A percentile compares a stretch with the other conserved stretches of the same genome.
Conservation (phyloP, 768 basidiomycete species). For the Boletus sensibilis region DNA sequence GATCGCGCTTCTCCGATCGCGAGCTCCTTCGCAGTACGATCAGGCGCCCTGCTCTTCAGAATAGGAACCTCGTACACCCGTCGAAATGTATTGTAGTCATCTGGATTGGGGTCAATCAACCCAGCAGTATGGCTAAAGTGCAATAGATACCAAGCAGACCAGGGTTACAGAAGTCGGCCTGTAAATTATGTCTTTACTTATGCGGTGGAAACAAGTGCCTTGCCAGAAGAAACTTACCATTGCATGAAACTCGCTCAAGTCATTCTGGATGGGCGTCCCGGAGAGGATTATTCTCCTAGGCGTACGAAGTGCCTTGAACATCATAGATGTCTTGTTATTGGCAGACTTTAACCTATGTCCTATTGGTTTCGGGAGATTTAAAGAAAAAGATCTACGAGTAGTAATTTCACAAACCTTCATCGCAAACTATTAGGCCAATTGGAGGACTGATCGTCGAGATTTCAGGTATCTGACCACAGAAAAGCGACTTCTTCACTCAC, state of each 20-base stretch:
- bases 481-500: slow-evolving; percentile 38
- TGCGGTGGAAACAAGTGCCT: neutral
- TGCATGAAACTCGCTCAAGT: slow-evolving; percentile 90
- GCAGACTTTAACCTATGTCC: slow-evolving; percentile 93
- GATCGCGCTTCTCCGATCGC: slow-evolving; percentile 77
- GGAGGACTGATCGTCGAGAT: slow-evolving; percentile 57
- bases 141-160: slow-evolving; percentile 66
- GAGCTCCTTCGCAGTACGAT: slow-evolving; percentile 65
- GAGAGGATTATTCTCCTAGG: slow-evolving; percentile 83
- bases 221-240: slow-evolving; percentile 61
- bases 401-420: slow-evolving; percentile 64
- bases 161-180: slow-evolving; percentile 95
- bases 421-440: slow-evolving; percentile 91
- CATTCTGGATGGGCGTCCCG: slow-evolving; percentile 97
- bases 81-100: slow-evolving; percentile 73
- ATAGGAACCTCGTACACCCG: slow-evolving; percentile 87
- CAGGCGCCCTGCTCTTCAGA: slow-evolving; percentile 78
- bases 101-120: slow-evolving; percentile 36
- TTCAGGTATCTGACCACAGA: neutral
- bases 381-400: neutral
- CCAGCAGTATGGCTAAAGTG: neutral
- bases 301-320: slow-evolving; percentile 79
- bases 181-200: neutral
- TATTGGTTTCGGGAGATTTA: slow-evolving; percentile 25
- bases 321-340: slow-evolving; percentile 83